A percentile compares a stretch with the other conserved stretches of the same genome.
Evolutionary conservation across 371 early-diverging fungal species (phyloP).

Genomic region (Mortierella sp.): DNA sequence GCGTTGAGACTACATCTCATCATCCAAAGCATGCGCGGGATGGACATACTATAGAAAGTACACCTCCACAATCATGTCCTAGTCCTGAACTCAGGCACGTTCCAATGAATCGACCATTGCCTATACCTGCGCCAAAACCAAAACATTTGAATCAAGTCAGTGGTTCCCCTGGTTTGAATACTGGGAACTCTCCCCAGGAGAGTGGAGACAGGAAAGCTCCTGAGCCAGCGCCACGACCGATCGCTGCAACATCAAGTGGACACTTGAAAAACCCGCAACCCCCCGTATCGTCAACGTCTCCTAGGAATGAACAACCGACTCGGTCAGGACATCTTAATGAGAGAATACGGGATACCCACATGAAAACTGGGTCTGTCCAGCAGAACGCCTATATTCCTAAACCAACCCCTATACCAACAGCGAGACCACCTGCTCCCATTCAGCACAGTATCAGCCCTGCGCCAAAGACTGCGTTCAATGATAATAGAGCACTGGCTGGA

Average conservation of each 20-base stretch:
- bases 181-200: neutral
- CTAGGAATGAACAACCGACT: constrained; percentile 7
- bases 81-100: constrained; percentile 34
- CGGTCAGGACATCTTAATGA: constrained; percentile 24
- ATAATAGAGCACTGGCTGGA: neutral
- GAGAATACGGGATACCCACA: neutral
- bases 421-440: constrained; percentile 22
- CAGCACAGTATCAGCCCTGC: neutral
- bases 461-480: neutral
- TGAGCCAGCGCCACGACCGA: constrained; percentile 7
- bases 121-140: constrained; percentile 48
- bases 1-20: neutral
- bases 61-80: constrained; percentile 9
- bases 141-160: constrained; percentile 18
- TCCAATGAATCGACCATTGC: constrained; percentile 48
- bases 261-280: constrained; percentile 16
- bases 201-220: neutral
- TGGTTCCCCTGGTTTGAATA: neutral
- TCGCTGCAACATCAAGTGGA: constrained; percentile 15
- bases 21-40: constrained; percentile 17
- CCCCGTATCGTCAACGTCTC: constrained; percentile 5
- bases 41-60: constrained; percentile 3
- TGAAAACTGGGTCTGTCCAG: constrained; percentile 2
- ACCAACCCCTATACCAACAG: constrained; percentile 20
- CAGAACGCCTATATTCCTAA: constrained; percentile 30